Evolutionary conservation across 2,329 filamentous ascomycete species (phyloP).

Genomic region (Verticillium isaacii): DNA sequence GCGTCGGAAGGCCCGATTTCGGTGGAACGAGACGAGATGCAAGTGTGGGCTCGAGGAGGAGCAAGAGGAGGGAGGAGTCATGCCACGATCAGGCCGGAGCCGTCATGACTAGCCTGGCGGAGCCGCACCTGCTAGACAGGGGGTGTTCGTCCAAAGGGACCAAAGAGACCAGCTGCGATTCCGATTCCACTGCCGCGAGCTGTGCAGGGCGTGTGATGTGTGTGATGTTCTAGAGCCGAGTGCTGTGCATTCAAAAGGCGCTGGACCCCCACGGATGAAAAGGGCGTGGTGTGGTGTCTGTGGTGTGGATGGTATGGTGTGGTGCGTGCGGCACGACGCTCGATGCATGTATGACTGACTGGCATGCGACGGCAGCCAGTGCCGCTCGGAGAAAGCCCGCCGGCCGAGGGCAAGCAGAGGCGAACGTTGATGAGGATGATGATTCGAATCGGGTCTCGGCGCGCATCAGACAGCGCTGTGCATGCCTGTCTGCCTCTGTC

Average conservation of each 20-base stretch:
- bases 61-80: neutral
- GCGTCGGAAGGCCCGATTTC: neutral
- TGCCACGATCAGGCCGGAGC: neutral
- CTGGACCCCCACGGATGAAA: neutral
- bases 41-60: neutral
- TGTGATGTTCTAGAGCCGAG: neutral
- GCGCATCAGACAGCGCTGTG: neutral
- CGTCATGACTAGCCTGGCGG: neutral
- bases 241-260: neutral
- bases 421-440: neutral
- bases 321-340: no score
- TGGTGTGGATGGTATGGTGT: no score
- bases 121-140: no score
- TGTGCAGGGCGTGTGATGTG: no score
- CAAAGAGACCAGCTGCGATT: no score
- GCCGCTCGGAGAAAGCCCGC: neutral
- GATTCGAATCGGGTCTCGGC: neutral
- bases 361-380: neutral
- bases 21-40: neutral
- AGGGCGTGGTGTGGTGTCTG: neutral
- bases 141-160: no score
- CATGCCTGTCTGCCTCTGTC: neutral
- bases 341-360: no score
- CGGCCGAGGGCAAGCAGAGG: no score
- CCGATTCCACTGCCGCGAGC: no score